Conservation (phyloP, 129 eudicot genomes). For the Lactuca sativa region DNA sequence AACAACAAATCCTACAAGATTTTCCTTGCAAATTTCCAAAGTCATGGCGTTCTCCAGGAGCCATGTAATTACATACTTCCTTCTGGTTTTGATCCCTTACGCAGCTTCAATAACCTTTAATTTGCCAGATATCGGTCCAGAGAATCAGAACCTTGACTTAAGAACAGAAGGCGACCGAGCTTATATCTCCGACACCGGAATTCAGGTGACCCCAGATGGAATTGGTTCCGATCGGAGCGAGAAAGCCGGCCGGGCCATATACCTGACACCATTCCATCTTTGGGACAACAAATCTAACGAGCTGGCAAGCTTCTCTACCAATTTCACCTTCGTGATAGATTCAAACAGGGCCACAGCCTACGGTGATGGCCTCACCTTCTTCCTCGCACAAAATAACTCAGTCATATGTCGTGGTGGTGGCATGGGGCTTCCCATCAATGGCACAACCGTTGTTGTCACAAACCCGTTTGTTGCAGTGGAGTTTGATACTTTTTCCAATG, state of each 20-base stretch:
- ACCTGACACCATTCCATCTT: constrained; percentile 24
- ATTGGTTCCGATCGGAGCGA: neutral
- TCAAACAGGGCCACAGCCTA: neutral
- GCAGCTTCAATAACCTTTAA: neutral
- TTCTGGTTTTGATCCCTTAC: neutral
- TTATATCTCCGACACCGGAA: constrained; percentile 20
- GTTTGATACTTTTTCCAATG: constrained; percentile 34
- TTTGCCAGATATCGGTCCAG: neutral
- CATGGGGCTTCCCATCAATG: constrained; percentile 35
- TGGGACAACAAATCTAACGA: constrained; percentile 33
- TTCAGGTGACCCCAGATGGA: constrained; percentile 29
- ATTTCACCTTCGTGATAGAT: constrained; percentile 41
- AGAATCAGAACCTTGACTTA: neutral
- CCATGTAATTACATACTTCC: neutral
- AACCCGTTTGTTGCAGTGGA: constrained; percentile 48
- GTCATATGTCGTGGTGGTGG: neutral
- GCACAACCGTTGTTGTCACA: neutral
- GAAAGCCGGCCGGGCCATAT: constrained; percentile 28
- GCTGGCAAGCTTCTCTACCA: constrained; percentile 37
- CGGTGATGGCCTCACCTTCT: constrained; percentile 48
- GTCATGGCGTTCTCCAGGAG: neutral
- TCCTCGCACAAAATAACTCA: constrained; percentile 27
- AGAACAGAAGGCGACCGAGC: neutral
- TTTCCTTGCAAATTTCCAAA: neutral
- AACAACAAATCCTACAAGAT: neutral